These are phyloP conservation scores for Carallia pectinifolia DNA, from an alignment of 345 rosid genomes.

Conservation along the genomic window DNA sequence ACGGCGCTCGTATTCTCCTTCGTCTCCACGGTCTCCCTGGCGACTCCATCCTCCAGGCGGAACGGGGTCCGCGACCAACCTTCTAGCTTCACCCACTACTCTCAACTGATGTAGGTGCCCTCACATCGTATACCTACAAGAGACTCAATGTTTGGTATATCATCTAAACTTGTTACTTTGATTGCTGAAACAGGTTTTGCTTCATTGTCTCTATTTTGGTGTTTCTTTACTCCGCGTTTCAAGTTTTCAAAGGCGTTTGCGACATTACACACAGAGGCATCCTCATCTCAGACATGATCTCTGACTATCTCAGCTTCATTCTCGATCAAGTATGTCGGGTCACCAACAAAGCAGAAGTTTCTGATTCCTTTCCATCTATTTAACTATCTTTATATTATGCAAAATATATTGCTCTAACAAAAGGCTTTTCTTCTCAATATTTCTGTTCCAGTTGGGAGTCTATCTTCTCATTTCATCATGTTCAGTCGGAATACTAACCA, in stretches of 20 bases:
- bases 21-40: slow-evolving; percentile 58
- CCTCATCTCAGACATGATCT: slow-evolving; percentile 57
- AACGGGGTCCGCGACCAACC: slow-evolving; percentile 23
- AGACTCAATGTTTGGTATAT: too few species aligned
- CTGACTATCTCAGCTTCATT: slow-evolving; percentile 60
- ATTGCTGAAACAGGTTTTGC: slow-evolving; percentile 52
- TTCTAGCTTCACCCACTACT: slow-evolving; percentile 37
- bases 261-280: slow-evolving; percentile 65
- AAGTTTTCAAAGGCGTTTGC: slow-evolving; percentile 66
- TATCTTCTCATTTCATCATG: slow-evolving; percentile 70
- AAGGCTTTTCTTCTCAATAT: slow-evolving; percentile 10
- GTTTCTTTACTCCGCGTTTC: slow-evolving; percentile 57
- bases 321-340: slow-evolving; percentile 55
- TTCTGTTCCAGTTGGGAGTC: slow-evolving; percentile 42
- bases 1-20: slow-evolving; percentile 51
- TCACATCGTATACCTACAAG: too few species aligned
- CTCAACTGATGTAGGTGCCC: too few species aligned
- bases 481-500: slow-evolving; percentile 46
- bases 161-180: not conserved
- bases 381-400: not conserved
- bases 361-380: not conserved
- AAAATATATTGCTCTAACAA: not conserved
- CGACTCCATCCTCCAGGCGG: slow-evolving; percentile 34
- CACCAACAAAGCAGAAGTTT: not conserved
- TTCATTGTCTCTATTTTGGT: slow-evolving; percentile 46